Evolutionary conservation across 2,329 filamentous ascomycete species (phyloP).

Genomic region (Fusarium sp.): DNA sequence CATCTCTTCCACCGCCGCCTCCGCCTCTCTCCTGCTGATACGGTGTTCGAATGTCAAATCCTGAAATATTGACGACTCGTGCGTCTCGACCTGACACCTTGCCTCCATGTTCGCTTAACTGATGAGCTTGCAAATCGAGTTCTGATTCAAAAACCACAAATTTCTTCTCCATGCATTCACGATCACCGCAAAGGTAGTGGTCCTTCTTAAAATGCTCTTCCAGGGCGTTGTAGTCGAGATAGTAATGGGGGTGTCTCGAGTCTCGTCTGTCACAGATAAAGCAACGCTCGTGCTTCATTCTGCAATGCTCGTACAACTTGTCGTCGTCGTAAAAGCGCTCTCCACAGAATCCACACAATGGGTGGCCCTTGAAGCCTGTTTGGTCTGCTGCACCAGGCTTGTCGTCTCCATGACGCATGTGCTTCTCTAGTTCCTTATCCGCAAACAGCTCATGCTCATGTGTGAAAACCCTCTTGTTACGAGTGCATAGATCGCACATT

Average conservation of each 20-base stretch:
- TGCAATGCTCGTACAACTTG: conserved; percentile 92
- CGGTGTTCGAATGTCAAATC: conserved; percentile 82
- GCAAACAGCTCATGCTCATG: conserved; percentile 97
- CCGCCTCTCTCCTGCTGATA: conserved; percentile 73
- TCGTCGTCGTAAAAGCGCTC: conserved; percentile 96
- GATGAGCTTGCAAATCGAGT: conserved; percentile 94
- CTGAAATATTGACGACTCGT: conserved; percentile 85
- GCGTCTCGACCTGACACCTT: conserved; percentile 89
- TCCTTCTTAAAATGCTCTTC: conserved; percentile 89
- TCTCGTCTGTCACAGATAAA: conserved; percentile 87
- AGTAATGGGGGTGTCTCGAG: conserved; percentile 86
- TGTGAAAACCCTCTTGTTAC: conserved; percentile 98
- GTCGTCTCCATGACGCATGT: conserved; percentile 93
- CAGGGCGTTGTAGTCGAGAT: conserved; percentile 86
- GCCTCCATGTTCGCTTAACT: conserved; percentile 86
- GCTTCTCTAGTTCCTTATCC: conserved; percentile 81
- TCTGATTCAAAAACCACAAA: conserved; percentile 97
- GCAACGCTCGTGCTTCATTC: conserved; percentile 93
- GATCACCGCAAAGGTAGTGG: conserved; percentile 87
- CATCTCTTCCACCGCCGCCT: conserved; percentile 58
- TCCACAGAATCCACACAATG: conserved; percentile 92
- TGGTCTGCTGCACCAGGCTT: conserved; percentile 90
- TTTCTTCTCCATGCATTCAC: conserved; percentile 94
- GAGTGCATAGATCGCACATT: conserved; percentile 90
- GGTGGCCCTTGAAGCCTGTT: conserved; percentile 96